phyloP scores from a whole-genome alignment of 2,329 filamentous ascomycete species.

The Xylogone sp. region DNA sequence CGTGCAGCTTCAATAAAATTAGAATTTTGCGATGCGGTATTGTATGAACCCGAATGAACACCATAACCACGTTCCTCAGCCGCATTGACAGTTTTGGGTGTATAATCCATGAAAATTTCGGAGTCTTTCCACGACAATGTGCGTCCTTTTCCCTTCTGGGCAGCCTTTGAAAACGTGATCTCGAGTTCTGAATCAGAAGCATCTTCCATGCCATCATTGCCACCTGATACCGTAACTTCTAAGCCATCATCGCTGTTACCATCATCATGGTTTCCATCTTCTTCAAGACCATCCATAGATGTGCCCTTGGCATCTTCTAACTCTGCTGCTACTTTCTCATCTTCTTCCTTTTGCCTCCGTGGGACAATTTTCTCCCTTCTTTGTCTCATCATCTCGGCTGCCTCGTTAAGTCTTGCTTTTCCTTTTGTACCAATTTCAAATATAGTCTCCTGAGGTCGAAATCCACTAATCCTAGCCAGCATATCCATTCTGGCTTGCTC shows the following conservation, averaged over 20 bases:
- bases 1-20: conserved; percentile 90
- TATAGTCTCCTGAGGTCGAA: conserved; percentile 89
- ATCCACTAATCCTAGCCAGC: conserved; percentile 83
- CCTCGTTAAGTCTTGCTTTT: conserved; percentile 56
- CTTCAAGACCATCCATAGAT: conserved; percentile 28
- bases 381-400: conserved; percentile 72
- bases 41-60: conserved; percentile 72
- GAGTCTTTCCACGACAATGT: conserved; percentile 72
- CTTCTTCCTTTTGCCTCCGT: conserved; percentile 37
- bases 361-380: conserved; percentile 66
- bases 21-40: conserved; percentile 44
- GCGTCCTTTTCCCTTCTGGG: conserved; percentile 48
- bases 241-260: conserved; percentile 35
- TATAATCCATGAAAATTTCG: conserved; percentile 96
- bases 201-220: conserved; percentile 47
- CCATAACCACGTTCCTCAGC: conserved; percentile 92
- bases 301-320: conserved; percentile 22
- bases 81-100: conserved; percentile 72
- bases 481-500: conserved; percentile 78
- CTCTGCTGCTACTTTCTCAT: conserved; percentile 33
- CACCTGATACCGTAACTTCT: conserved; percentile 28
- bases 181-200: conserved; percentile 62
- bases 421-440: conserved; percentile 84
- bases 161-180: conserved; percentile 64
- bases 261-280: conserved; percentile 31